phyloP scores from a whole-genome alignment of 345 rosid species.

The Barbarea vulgaris region DNA sequence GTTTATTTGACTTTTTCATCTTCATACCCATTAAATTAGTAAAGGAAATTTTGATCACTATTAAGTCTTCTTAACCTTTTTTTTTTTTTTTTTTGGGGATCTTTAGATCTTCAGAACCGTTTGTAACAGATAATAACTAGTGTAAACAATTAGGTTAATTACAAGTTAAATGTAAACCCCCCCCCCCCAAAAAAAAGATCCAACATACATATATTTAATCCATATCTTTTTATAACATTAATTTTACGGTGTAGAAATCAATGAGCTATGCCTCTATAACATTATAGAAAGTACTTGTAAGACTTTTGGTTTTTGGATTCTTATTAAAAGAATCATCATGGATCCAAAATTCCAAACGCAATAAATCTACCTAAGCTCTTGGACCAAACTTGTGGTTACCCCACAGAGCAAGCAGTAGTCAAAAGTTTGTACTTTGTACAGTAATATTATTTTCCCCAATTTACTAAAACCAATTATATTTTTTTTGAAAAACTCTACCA shows the following conservation, averaged over 20 bases:
- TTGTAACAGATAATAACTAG: not conserved
- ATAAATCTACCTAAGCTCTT: not conserved
- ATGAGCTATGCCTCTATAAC: not conserved
- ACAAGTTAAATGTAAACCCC: not conserved
- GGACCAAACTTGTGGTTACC: slow-evolving; percentile 24
- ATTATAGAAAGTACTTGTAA: not conserved
- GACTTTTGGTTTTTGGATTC: not conserved
- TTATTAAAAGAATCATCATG: not conserved
- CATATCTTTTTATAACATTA: not conserved
- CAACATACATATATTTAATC: not conserved
- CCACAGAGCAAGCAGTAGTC: slow-evolving; percentile 17
- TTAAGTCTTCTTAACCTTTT: not conserved
- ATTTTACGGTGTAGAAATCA: not conserved
- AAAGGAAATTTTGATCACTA: not conserved
- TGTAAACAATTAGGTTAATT: not conserved
- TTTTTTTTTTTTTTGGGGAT: too few relatives aligned
- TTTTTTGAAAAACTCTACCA: not conserved
- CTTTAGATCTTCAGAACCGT: too few relatives aligned
- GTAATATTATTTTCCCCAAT: not conserved
- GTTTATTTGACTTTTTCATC: not conserved
- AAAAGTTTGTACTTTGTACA: slow-evolving; percentile 14
- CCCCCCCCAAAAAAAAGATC: not conserved
- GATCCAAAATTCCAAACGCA: not conserved
- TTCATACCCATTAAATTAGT: not conserved
- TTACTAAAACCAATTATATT: not conserved